A percentile compares a stretch with the other conserved stretches of the same genome.
phyloP scores from a whole-genome alignment of 176 grass and related monocot genomes.

The Cocos nucifera region DNA sequence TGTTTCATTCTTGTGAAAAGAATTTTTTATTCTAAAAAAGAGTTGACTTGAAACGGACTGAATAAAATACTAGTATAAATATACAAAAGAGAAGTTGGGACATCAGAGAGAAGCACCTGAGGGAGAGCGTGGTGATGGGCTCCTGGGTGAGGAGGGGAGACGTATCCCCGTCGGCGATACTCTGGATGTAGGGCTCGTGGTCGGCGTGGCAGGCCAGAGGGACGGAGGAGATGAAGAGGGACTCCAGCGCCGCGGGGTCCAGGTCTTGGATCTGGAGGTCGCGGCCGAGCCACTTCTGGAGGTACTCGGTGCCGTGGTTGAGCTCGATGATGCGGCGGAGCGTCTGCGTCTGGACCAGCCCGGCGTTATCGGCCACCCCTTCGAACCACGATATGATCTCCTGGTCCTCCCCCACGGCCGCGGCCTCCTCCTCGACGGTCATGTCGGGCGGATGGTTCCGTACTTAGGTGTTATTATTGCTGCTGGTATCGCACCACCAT shows the following conservation, averaged over 20 bases:
- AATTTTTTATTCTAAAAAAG: no score
- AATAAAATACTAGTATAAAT: no score
- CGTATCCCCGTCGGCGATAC: conserved; percentile 15
- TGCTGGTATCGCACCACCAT: no score
- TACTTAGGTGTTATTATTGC: no score
- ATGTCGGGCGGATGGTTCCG: no score
- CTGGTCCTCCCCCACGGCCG: neutral
- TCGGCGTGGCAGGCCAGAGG: conserved; percentile 18
- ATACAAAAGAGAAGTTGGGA: no score
- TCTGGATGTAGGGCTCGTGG: conserved; percentile 20
- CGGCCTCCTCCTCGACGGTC: neutral
- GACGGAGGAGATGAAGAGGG: conserved; percentile 12
- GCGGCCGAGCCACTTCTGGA: conserved; percentile 9
- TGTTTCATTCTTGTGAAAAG: no score
- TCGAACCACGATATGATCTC: conserved; percentile 16
- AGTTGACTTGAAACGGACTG: no score
- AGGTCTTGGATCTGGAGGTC: neutral
- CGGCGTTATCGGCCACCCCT: conserved; percentile 6
- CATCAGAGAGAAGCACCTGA: conserved; percentile 3
- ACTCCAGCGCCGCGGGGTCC: conserved; percentile 3
- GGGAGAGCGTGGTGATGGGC: conserved; percentile 22
- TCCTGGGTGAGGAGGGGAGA: conserved; percentile 8
- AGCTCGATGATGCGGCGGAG: conserved; percentile 15
- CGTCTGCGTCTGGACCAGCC: conserved; percentile 2
- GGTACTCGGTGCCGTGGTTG: conserved; percentile 21